Conservation (phyloP, 1,284 basidiomycete species). For the Fomes fomentarius region DNA sequence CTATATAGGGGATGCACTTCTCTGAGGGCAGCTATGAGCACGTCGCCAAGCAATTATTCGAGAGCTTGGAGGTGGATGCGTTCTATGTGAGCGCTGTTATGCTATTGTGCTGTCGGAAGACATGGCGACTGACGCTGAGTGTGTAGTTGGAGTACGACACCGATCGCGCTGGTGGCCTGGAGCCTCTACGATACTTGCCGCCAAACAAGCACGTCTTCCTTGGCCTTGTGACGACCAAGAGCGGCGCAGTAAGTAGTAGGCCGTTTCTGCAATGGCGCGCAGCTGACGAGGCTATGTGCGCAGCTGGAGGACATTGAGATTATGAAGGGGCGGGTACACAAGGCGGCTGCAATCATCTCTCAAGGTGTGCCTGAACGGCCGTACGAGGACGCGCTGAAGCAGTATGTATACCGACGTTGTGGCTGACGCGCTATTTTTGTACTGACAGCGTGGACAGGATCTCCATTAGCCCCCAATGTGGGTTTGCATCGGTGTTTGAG, state of each 20-base stretch:
- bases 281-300: neutral
- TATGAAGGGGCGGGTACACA: conserved; percentile 59
- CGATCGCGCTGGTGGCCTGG: conserved; percentile 68
- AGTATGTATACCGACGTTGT: conserved; percentile 44
- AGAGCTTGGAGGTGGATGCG: conserved; percentile 68
- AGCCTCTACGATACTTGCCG: conserved; percentile 68
- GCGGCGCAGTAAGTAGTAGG: conserved; percentile 45
- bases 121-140: neutral
- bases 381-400: conserved; percentile 55
- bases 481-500: conserved; percentile 71
- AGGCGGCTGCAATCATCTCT: conserved; percentile 63
- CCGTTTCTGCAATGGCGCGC: neutral
- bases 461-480: conserved; percentile 74
- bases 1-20: conserved; percentile 61
- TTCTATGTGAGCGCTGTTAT: conserved; percentile 56
- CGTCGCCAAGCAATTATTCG: conserved; percentile 73
- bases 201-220: conserved; percentile 69
- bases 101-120: neutral
- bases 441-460: conserved; percentile 38
- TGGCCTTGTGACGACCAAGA: conserved; percentile 79
- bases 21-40: conserved; percentile 72
- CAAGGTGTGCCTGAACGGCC: conserved; percentile 54
- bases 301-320: conserved; percentile 63
- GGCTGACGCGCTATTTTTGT: conserved; percentile 3
- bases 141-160: conserved; percentile 77